A percentile compares a stretch with the other conserved stretches of the same genome.
Evolutionary conservation across 2,329 filamentous ascomycete species (phyloP).

Genomic region (Verticillium alfalfae): DNA sequence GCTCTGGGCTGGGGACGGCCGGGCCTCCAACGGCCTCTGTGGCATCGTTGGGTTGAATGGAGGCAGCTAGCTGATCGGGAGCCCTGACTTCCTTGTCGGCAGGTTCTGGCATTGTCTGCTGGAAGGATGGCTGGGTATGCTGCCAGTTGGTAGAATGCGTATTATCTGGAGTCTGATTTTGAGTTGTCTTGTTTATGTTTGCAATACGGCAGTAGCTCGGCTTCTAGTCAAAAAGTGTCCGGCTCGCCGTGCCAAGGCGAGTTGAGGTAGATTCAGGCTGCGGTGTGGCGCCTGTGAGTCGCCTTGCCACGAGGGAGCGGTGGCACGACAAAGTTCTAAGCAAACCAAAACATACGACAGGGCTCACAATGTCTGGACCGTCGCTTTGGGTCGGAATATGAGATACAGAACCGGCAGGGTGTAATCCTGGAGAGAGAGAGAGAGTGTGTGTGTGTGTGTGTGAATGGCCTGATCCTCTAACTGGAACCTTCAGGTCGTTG

Average conservation of each 20-base stretch:
- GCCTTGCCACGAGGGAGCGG: background rate
- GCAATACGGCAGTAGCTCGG: background rate
- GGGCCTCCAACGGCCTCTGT: conserved; percentile 5
- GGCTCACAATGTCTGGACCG: background rate
- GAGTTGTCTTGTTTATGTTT: background rate
- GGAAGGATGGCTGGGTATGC: background rate
- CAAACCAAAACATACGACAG: background rate
- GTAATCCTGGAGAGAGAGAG: background rate
- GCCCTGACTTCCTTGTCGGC: conserved; percentile 21
- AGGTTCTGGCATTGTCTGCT: conserved; percentile 17
- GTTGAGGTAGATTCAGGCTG: background rate
- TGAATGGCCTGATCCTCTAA: background rate
- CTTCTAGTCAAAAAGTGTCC: background rate
- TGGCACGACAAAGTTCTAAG: background rate
- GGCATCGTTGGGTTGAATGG: conserved; percentile 16
- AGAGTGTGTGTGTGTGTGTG: too few relatives aligned
- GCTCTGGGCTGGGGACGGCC: background rate
- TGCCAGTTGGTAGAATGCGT: background rate
- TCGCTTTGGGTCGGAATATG: background rate
- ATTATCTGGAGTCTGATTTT: background rate
- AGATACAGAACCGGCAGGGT: background rate
- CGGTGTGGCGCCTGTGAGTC: background rate
- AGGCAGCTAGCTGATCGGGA: conserved; percentile 19
- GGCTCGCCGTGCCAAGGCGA: background rate
- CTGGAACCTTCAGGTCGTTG: background rate